Evolutionary conservation across 2,329 filamentous ascomycete genomes (phyloP).

Genomic region (Pezicula neosporulosa): DNA sequence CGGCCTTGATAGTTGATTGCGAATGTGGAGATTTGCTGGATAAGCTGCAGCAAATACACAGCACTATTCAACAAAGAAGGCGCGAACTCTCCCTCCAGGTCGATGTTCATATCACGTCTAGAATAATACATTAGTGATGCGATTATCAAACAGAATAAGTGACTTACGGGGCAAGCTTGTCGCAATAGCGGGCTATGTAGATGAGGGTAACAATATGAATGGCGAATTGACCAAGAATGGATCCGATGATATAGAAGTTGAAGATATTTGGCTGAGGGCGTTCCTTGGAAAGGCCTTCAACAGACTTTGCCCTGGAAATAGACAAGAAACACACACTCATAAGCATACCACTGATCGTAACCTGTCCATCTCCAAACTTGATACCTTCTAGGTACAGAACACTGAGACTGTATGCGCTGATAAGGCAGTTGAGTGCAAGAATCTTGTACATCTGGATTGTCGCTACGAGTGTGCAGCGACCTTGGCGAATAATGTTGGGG

Average conservation of each 20-base stretch:
- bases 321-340: conserved; percentile 99
- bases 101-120: conserved; percentile 60
- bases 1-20: conserved; percentile 99
- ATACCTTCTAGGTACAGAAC: conserved; percentile 97
- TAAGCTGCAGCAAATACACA: conserved; percentile 94
- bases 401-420: conserved; percentile 94
- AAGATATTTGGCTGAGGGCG: conserved; percentile 98
- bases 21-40: conserved; percentile 98
- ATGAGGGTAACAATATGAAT: conserved; percentile 92
- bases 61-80: conserved; percentile 95
- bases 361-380: conserved; percentile 97
- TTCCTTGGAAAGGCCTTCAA: conserved; percentile 94
- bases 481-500: conserved; percentile 97
- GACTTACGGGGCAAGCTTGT: conserved; percentile 78
- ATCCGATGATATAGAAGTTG: conserved; percentile 98
- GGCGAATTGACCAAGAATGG: conserved; percentile 94
- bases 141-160: neutral
- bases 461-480: conserved; percentile 93
- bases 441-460: conserved; percentile 99
- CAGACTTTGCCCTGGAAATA: conserved; percentile 94
- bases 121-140: conserved; percentile 18
- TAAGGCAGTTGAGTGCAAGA: conserved; percentile 92
- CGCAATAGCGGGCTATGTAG: conserved; percentile 88
- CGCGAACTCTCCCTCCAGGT: conserved; percentile 91
- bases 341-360: conserved; percentile 98